phyloP scores from a whole-genome alignment of 768 basidiomycete species.

The Agaricus bisporus region DNA sequence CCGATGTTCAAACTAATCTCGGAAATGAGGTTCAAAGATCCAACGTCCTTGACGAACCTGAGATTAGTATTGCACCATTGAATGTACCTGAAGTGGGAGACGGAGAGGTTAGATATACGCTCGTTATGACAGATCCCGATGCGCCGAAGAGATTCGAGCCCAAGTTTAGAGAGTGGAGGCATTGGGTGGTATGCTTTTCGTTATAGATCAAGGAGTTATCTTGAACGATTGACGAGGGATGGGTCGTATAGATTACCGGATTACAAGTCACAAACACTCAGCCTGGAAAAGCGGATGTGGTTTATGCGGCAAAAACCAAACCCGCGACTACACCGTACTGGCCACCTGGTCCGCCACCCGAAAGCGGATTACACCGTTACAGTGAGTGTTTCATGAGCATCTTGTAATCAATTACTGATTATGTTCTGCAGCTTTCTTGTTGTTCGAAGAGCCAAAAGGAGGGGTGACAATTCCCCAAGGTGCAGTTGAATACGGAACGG shows the following conservation, averaged over 20 bases:
- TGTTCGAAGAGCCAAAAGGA: slow-evolving; percentile 51
- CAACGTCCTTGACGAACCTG: slow-evolving; percentile 43
- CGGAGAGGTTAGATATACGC: slow-evolving; percentile 36
- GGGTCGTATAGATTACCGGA: slow-evolving; percentile 25
- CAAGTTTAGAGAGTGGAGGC: slow-evolving; percentile 46
- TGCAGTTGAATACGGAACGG: slow-evolving; percentile 39
- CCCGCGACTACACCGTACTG: slow-evolving; percentile 49
- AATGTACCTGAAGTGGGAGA: slow-evolving; percentile 16
- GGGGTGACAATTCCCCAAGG: slow-evolving; percentile 34
- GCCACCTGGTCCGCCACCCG: slow-evolving; percentile 49
- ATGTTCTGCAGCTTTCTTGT: slow-evolving; percentile 39
- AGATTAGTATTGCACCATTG: slow-evolving; percentile 38
- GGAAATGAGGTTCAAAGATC: slow-evolving; percentile 25
- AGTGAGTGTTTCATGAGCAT: slow-evolving; percentile 25
- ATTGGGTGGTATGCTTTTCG: slow-evolving; percentile 43
- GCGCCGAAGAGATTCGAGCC: slow-evolving; percentile 46
- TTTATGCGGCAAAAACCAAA: slow-evolving; percentile 34
- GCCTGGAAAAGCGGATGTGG: slow-evolving; percentile 21
- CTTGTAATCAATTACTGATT: not conserved
- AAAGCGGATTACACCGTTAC: slow-evolving; percentile 52
- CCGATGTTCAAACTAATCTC: slow-evolving; percentile 20
- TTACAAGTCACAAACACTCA: slow-evolving; percentile 23
- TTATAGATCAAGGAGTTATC: not conserved
- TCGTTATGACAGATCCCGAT: slow-evolving; percentile 56
- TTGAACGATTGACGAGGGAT: not conserved